phyloP scores from a whole-genome alignment of 345 rosid genomes.

The Raphanus raphanistrum region DNA sequence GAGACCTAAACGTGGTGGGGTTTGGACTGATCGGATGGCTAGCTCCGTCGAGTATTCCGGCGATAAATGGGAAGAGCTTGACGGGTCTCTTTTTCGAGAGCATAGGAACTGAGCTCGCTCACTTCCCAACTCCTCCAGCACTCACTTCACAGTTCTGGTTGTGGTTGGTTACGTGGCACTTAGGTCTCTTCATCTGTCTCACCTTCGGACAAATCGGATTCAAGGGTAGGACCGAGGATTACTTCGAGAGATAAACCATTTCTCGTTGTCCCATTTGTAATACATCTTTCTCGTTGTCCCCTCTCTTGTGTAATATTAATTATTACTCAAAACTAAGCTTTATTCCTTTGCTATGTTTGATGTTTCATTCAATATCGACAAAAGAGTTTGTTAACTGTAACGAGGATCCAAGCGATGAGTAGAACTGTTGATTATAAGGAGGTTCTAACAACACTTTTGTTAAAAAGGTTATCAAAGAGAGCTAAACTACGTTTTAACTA shows the following conservation, averaged over 20 bases:
- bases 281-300: background rate
- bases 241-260: constrained; percentile 42
- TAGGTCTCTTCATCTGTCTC: constrained; percentile 80
- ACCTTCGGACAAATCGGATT: constrained; percentile 98
- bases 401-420: too few relatives aligned
- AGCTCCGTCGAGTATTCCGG: constrained; percentile 91
- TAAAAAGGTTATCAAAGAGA: constrained; percentile 11
- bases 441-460: constrained; percentile 15
- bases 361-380: constrained; percentile 11
- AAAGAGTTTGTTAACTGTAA: background rate
- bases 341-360: constrained; percentile 16
- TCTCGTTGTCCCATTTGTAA: background rate
- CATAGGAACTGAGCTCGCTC: constrained; percentile 88
- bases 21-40: constrained; percentile 91
- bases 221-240: constrained; percentile 87
- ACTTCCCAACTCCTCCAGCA: constrained; percentile 85
- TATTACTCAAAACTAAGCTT: constrained; percentile 5
- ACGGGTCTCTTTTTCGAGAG: constrained; percentile 91
- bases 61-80: constrained; percentile 84
- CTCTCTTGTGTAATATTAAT: constrained; percentile 18
- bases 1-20: constrained; percentile 75
- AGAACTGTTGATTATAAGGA: background rate
- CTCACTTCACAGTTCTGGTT: constrained; percentile 75
- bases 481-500: constrained; percentile 33
- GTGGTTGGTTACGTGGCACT: constrained; percentile 86